Percentiles rank a stretch among this genome's conserved stretches.
Conservation (phyloP, 2,329 filamentous ascomycete species). For the Diaporthe vexans region DNA sequence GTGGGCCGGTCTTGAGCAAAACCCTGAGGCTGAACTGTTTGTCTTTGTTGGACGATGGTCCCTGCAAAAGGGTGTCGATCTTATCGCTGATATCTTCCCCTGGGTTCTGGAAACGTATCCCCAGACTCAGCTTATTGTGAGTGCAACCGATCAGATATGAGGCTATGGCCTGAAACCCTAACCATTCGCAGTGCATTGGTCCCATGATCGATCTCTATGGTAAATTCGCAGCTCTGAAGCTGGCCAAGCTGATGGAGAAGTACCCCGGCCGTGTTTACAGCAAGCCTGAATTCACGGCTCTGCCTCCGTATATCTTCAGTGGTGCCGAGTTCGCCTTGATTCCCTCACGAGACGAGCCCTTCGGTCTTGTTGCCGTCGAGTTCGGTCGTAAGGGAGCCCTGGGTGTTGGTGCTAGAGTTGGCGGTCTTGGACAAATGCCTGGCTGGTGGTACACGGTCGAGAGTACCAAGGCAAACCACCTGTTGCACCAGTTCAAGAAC, state of each 20-base stretch:
- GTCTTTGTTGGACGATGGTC: constrained; percentile 80
- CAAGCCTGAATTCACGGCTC: constrained; percentile 76
- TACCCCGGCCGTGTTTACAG: constrained; percentile 77
- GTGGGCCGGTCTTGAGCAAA: constrained; percentile 74
- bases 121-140: constrained; percentile 68
- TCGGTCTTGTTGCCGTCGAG: constrained; percentile 77
- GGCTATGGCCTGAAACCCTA: not conserved
- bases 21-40: constrained; percentile 73
- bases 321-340: constrained; percentile 79
- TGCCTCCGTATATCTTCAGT: constrained; percentile 76
- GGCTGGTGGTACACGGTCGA: constrained; percentile 81
- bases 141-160: not conserved
- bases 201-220: constrained; percentile 77
- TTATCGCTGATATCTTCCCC: constrained; percentile 77
- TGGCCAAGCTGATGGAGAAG: constrained; percentile 73
- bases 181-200: constrained; percentile 62
- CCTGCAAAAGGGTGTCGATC: constrained; percentile 76
- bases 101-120: constrained; percentile 70
- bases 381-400: constrained; percentile 77
- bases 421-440: constrained; percentile 76
- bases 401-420: constrained; percentile 74
- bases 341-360: constrained; percentile 78
- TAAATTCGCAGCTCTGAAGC: constrained; percentile 75
- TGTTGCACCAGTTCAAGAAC: constrained; percentile 74
- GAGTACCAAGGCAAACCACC: constrained; percentile 68